A percentile compares a stretch with the other conserved stretches of the same genome.
These are phyloP conservation scores for Puccinellia tenuiflora DNA, from an alignment of 176 grass and related monocot species.

Conservation along the genomic window DNA sequence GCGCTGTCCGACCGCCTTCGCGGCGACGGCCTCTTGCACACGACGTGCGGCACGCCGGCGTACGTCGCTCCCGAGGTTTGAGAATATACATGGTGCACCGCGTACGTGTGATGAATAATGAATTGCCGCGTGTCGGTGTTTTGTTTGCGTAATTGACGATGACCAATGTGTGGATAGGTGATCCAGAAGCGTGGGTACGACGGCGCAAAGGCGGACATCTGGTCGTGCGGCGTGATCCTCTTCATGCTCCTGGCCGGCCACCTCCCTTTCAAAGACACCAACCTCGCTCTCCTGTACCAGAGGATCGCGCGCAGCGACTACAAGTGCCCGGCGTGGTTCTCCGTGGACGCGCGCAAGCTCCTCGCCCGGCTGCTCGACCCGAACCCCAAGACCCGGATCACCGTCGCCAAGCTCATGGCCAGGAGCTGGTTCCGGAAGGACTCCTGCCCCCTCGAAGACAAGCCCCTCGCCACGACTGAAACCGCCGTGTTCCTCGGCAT, in stretches of 20 bases:
- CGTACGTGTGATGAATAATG: no score
- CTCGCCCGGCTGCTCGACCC: constrained; percentile 66
- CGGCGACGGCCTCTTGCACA: constrained; percentile 69
- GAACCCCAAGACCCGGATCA: constrained; percentile 65
- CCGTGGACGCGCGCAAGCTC: constrained; percentile 48
- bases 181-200: constrained; percentile 63
- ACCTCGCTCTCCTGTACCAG: constrained; percentile 50
- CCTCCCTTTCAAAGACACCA: constrained; percentile 78
- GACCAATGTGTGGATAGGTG: constrained; percentile 19
- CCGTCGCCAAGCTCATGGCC: constrained; percentile 55
- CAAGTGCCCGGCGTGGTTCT: constrained; percentile 86
- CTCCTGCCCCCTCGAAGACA: constrained; percentile 25
- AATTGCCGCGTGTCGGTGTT: not conserved
- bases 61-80: constrained; percentile 79
- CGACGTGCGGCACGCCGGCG: constrained; percentile 84
- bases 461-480: not conserved
- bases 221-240: constrained; percentile 91
- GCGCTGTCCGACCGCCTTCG: constrained; percentile 39
- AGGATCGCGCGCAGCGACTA: constrained; percentile 74
- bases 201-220: constrained; percentile 73
- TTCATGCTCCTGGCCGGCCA: constrained; percentile 72
- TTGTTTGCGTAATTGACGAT: not conserved
- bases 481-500: constrained; percentile 20
- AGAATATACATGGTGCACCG: not conserved
- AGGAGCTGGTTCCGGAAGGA: constrained; percentile 70